phyloP scores from a whole-genome alignment of 1,284 basidiomycete species.

The Microbotryum intermedium region DNA sequence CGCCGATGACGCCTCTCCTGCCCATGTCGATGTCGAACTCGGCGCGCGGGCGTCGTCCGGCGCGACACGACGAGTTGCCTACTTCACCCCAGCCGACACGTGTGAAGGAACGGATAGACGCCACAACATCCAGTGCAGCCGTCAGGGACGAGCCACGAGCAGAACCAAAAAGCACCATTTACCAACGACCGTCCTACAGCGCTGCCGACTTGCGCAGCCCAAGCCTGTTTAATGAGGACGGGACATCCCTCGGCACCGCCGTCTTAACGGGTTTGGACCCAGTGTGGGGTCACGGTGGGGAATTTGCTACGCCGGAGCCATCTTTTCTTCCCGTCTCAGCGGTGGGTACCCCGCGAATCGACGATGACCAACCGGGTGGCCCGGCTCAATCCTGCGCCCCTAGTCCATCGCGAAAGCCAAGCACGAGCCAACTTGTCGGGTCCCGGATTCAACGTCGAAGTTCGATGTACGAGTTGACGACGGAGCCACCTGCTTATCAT shows the following conservation, averaged over 20 bases:
- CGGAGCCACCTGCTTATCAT: conserved; percentile 41
- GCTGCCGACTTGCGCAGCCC: conserved; percentile 21
- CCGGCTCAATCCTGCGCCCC: no score
- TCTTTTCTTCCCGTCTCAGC: conserved; percentile 9
- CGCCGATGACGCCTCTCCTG: conserved; percentile 24
- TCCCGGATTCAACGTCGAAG: conserved; percentile 38
- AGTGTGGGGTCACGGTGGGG: conserved; percentile 13
- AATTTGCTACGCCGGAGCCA: conserved; percentile 10
- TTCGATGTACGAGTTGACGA: conserved; percentile 42
- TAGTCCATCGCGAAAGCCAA: not conserved
- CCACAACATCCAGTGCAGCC: not conserved
- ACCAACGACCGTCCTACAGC: conserved; percentile 16
- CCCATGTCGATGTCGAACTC: conserved; percentile 19
- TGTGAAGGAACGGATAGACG: not conserved
- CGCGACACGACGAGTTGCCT: conserved; percentile 8
- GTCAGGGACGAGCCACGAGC: no score
- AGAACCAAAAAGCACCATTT: not conserved
- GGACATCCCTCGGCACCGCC: conserved; percentile 15
- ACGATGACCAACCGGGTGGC: no score
- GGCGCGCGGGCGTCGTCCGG: conserved; percentile 18
- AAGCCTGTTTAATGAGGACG: conserved; percentile 16
- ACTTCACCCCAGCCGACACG: not conserved
- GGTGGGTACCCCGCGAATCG: no score
- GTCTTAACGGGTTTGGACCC: conserved; percentile 16
- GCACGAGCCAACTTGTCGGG: not conserved